Evolutionary conservation across 2,329 filamentous ascomycete genomes (phyloP), one percentile per base, ranked within the genome.

Genomic region (Aurifilum marmelostoma): DNA sequence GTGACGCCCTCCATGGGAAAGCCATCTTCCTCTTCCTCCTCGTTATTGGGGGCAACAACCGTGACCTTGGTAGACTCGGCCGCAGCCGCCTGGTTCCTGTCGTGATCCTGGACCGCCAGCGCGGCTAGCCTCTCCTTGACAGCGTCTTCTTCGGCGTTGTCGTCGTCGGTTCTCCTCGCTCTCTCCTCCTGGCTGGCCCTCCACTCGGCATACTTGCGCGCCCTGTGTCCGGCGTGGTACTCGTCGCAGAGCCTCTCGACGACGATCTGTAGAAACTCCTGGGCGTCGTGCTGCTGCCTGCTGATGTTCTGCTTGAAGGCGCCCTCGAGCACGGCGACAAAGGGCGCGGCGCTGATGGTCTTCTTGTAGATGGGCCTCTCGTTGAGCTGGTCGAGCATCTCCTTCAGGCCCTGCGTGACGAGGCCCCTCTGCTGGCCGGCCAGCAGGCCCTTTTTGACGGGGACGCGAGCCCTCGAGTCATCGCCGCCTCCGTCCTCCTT

Each of bases 231-330:
- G 4, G 94, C 94, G 77, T 97, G 90, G 75, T 97, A 97, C 80
- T 99, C 96, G 76, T 99, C 96, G 75, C 93, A 94, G 67, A 99
- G 83, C 65, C 95, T 87, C 81, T 99, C 95, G 2, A 93, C 92
- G 16, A 99, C 91, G 63, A 98, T 91, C 81, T 99, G 96, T 67
- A 99, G 81, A 72, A 99, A 97, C 79, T 99, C 96, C 77, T 99
- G 96, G 14, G 96, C 96, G 82, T 99, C 96, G 80, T 99, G 96
- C 80, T 99, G 96, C 77, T 96, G 93, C 66, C 95, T 87, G 77
- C 92, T 97, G 74, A 99, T 97, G 74, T 92, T 89, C 75, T 97
- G 95, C 67, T 89, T 89, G 76, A 97, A 99, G 0, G 95, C 94
- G 39, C 84, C 83, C 81, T 99, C 96, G 65, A 99, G 83, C 0